phyloP scores from a whole-genome alignment of 805 yeast genomes.

The Kluyveromyces starmeri region DNA sequence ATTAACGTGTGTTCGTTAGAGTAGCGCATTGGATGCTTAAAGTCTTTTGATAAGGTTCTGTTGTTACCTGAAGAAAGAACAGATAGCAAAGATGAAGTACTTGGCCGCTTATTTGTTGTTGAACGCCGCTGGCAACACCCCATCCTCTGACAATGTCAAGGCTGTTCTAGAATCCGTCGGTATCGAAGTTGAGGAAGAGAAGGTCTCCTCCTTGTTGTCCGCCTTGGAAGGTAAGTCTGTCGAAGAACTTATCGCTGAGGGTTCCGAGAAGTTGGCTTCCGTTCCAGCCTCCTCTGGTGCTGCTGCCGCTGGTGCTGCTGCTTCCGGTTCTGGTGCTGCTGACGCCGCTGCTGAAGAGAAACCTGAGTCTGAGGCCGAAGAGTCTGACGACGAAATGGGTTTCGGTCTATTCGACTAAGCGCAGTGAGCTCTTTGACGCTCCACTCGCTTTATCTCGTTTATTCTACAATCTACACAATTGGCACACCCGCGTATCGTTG shows the following conservation, averaged over 20 bases:
- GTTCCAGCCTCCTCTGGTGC: conserved; percentile 98
- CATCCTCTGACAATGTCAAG: conserved; percentile 88
- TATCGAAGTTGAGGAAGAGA: conserved; percentile 87
- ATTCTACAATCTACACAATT: too few relatives aligned
- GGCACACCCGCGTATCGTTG: too few relatives aligned
- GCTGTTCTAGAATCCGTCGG: conserved; percentile 89
- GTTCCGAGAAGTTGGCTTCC: conserved; percentile 92
- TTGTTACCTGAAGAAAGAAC: background rate
- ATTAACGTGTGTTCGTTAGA: too few relatives aligned
- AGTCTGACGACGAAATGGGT: conserved; percentile 77
- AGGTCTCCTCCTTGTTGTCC: conserved; percentile 68
- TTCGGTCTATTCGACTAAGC: conserved; percentile 96
- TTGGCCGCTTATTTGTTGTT: conserved; percentile 98
- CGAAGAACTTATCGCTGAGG: conserved; percentile 86
- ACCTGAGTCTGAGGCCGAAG: conserved; percentile 60
- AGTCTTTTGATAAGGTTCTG: too few relatives aligned
- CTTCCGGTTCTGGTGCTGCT: conserved; percentile 62
- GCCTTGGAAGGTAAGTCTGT: conserved; percentile 92
- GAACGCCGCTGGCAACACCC: conserved; percentile 93
- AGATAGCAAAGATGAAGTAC: conserved; percentile 61
- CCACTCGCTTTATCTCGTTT: too few relatives aligned
- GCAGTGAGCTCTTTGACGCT: too few relatives aligned
- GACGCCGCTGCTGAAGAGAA: conserved; percentile 67
- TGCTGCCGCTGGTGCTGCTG: conserved; percentile 63
- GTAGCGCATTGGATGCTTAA: too few relatives aligned